Conservation (phyloP, 1,139 yeast genomes). For the Yamadazyma jaroonii region DNA sequence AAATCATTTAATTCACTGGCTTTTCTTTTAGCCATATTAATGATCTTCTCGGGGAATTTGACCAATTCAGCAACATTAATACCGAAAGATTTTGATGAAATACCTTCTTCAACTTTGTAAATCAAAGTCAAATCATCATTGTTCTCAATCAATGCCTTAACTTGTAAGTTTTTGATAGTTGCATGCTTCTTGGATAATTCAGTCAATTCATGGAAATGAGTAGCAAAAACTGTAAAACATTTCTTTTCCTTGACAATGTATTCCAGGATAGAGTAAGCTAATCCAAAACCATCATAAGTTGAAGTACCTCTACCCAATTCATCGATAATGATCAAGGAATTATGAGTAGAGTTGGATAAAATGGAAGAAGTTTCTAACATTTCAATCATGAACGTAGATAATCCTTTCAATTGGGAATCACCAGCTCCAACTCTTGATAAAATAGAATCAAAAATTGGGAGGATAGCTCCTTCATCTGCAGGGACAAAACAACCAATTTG, state of each 20-base stretch:
- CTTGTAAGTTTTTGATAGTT: constrained; percentile 76
- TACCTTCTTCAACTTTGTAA: constrained; percentile 89
- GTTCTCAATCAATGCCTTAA: constrained; percentile 81
- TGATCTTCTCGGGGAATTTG: constrained; percentile 83
- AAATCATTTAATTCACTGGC: constrained; percentile 82
- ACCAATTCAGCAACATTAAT: constrained; percentile 97
- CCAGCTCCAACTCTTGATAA: constrained; percentile 98
- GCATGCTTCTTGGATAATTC: constrained; percentile 63
- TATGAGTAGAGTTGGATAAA: constrained; percentile 77
- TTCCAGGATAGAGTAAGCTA: constrained; percentile 95
- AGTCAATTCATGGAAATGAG: constrained; percentile 95
- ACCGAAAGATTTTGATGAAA: constrained; percentile 93
- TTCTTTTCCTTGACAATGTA: constrained; percentile 67
- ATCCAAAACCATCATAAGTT: constrained; percentile 96
- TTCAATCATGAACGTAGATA: constrained; percentile 96
- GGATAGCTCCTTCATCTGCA: constrained; percentile 26
- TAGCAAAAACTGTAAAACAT: constrained; percentile 88
- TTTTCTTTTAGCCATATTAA: constrained; percentile 92
- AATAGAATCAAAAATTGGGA: constrained; percentile 85
- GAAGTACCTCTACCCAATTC: constrained; percentile 97
- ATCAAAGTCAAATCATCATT: constrained; percentile 78
- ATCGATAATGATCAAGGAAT: constrained; percentile 87
- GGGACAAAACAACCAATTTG: constrained; percentile 95
- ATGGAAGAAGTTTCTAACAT: constrained; percentile 96
- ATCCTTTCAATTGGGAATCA: constrained; percentile 94